A percentile compares a stretch with the other conserved stretches of the same genome.
Conservation (phyloP, 768 basidiomycete species). For the Leccinum broughii region DNA sequence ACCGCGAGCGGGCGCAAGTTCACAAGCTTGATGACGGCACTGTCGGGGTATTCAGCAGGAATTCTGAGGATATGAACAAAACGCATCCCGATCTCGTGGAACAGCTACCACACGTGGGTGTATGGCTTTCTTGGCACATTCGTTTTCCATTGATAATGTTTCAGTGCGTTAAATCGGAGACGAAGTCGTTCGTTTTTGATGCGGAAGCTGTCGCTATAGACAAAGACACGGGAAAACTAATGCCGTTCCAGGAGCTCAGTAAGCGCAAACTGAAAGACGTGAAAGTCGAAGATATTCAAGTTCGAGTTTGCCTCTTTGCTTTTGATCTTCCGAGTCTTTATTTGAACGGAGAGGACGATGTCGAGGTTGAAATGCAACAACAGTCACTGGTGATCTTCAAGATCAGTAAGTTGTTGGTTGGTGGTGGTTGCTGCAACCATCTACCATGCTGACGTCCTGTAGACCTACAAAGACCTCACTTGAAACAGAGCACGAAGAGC, state of each 20-base stretch:
- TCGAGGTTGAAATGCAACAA: too few relatives aligned
- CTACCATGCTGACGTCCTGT: too few relatives aligned
- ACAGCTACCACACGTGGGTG: conserved; percentile 77
- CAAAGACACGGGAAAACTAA: conserved; percentile 73
- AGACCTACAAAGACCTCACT: too few relatives aligned
- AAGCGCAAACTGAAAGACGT: conserved; percentile 96
- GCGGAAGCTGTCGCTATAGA: conserved; percentile 98
- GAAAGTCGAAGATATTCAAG: conserved; percentile 95
- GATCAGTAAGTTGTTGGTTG: too few relatives aligned
- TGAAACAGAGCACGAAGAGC: too few relatives aligned
- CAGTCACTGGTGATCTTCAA: too few relatives aligned
- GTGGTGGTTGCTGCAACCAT: too few relatives aligned
- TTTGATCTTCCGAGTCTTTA: conserved; percentile 83
- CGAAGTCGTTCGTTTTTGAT: conserved; percentile 92
- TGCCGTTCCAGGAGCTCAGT: conserved; percentile 98
- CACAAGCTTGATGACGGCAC: conserved; percentile 82
- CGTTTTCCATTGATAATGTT: conserved; percentile 4
- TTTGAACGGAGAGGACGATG: conserved; percentile 81
- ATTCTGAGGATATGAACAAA: conserved; percentile 99
- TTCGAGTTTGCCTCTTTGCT: conserved; percentile 93
- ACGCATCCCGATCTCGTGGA: conserved; percentile 99
- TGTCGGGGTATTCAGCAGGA: conserved; percentile 92
- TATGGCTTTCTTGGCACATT: neutral
- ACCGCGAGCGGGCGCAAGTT: conserved; percentile 96
- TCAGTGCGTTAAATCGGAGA: conserved; percentile 82